Base-by-base conservation (phyloP, 2,329 filamentous ascomycete species). In the Neonectria hederae region DNA sequence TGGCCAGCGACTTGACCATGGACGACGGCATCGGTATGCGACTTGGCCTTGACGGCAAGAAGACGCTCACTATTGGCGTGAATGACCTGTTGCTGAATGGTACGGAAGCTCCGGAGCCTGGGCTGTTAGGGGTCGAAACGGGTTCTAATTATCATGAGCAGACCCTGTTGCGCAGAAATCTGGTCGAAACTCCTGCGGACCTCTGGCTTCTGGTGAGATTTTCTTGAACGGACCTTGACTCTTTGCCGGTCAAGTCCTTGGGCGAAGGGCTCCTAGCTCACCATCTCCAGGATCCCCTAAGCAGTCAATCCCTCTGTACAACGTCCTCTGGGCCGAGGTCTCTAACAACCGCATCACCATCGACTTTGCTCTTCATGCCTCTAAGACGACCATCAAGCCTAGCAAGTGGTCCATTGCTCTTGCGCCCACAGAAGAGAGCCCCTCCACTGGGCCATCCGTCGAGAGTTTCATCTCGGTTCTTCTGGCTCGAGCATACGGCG, bases 311-410 rank as follows among this genome's bases (percentile, higher is more conserved):
- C 89, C 92, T 2, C 90, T 93, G 65, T 94, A 92, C 81, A 92
- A 97, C 76, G 82, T 97, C 65, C 88, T 97, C 53, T 97, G 93
- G 90, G 92, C 91, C 42, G 89, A 92, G 69, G 76, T 91, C 28
- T 82, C 83, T 53, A 83, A 86, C 48, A 82, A 82, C 59, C 84
- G 86, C 30, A 80, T 97, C 54, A 86, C 85, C 8, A 89, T 98
- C 75, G 87, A 90, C 55, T 96, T 93, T 77, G 93, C 93, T 51
- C 80, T 86, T 32, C 83, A 85, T 1, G 76, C 80, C 24, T 85
- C 86, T 38, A 89, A 90, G 73, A 83, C 85, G 26, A 81, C 84
- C 51, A 83, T 94, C 53, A 84, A 85, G 24, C 84, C 89, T 10
- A 83, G 84, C 10, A 87, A 84, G 59, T 81, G 94, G 67, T 85